These are phyloP conservation scores for Climacium dendroides DNA, from an alignment of 225 moss, liverwort and hornwort genomes.

Conservation along the genomic window DNA sequence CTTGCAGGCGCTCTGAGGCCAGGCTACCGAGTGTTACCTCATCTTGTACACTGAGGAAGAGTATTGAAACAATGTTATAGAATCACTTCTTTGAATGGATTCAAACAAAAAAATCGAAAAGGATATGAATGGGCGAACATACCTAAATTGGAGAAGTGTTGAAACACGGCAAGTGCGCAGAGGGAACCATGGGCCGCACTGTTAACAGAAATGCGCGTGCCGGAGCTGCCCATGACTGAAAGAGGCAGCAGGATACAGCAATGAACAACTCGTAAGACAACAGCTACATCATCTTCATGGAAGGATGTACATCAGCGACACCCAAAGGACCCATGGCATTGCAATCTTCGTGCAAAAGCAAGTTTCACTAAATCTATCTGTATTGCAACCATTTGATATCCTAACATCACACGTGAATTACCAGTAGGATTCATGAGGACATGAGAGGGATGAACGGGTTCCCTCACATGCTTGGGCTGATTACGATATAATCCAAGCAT, in stretches of 20 bases:
- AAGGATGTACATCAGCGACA: neutral
- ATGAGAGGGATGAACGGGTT: neutral
- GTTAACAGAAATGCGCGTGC: slow-evolving; percentile 41
- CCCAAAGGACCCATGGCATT: neutral
- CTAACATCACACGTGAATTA: neutral
- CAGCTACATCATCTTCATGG: neutral
- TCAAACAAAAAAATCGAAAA: neutral
- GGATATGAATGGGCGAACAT: neutral
- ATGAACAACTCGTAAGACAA: neutral
- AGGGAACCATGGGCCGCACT: slow-evolving; percentile 51
- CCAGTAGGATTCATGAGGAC: neutral
- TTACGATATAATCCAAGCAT: neutral
- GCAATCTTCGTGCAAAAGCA: neutral
- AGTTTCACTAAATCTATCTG: neutral
- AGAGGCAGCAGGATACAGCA: neutral
- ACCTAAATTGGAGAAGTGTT: slow-evolving; percentile 79
- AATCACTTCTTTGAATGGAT: neutral
- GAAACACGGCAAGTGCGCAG: slow-evolving; percentile 71
- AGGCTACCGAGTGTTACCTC: neutral
- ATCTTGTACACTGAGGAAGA: neutral
- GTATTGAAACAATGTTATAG: neutral
- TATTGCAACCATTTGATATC: neutral
- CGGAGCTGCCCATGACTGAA: slow-evolving; percentile 20
- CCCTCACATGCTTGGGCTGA: neutral
- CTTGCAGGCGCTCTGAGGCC: neutral